phyloP scores from a whole-genome alignment of 495 filamentous ascomycete species.

The Venustampulla echinocandica region DNA sequence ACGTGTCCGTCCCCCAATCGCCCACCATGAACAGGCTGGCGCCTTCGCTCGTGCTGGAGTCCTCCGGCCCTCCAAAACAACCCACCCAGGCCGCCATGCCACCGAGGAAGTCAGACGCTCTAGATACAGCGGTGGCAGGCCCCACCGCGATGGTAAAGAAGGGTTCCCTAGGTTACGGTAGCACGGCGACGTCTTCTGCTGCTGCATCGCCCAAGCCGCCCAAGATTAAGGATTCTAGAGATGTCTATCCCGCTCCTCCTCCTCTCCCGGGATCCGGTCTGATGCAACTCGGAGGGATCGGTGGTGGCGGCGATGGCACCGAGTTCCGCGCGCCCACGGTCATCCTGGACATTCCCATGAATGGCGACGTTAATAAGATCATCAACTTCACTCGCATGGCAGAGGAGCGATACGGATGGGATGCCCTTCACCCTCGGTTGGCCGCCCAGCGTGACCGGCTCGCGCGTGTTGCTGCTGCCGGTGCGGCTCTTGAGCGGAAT shows the following conservation, averaged over 20 bases:
- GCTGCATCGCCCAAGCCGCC: slow-evolving; percentile 52
- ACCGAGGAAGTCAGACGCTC: not conserved
- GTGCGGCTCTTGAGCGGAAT: slow-evolving; percentile 67
- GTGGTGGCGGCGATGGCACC: slow-evolving; percentile 29
- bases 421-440: slow-evolving; percentile 80
- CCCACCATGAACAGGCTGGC: slow-evolving; percentile 18
- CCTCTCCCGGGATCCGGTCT: slow-evolving; percentile 60
- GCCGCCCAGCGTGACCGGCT: slow-evolving; percentile 76
- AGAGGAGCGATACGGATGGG: slow-evolving; percentile 88
- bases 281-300: slow-evolving; percentile 43
- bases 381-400: slow-evolving; percentile 93
- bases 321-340: slow-evolving; percentile 62
- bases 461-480: slow-evolving; percentile 73
- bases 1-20: slow-evolving; percentile 20
- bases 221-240: slow-evolving; percentile 26
- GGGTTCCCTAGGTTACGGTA: slow-evolving; percentile 22
- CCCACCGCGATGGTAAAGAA: slow-evolving; percentile 24
- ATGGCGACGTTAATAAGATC: slow-evolving; percentile 74
- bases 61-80: slow-evolving; percentile 5
- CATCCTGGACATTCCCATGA: slow-evolving; percentile 69
- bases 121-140: not conserved
- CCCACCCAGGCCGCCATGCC: slow-evolving; percentile 18
- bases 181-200: slow-evolving; percentile 44
- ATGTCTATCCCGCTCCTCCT: slow-evolving; percentile 29
- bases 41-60: slow-evolving; percentile 17